A percentile compares a stretch with the other conserved stretches of the same genome.
Evolutionary conservation across 768 basidiomycete species (phyloP).

Genomic region (Termitomyces sp.): DNA sequence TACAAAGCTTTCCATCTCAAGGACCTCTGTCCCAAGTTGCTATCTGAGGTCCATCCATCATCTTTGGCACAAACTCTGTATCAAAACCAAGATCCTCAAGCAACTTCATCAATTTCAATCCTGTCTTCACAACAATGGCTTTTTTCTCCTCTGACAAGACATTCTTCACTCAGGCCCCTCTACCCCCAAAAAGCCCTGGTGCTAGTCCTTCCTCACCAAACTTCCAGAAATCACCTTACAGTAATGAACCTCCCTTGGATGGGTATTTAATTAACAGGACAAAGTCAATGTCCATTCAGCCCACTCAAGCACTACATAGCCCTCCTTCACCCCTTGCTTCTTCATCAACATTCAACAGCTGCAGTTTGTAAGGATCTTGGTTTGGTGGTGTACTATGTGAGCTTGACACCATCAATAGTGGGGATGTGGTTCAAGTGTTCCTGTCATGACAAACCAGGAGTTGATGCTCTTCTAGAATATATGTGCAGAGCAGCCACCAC

Average conservation of each 20-base stretch:
- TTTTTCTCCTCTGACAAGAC: slow-evolving; percentile 20
- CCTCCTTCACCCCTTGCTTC: slow-evolving; percentile 34
- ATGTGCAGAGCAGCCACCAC: too few species aligned
- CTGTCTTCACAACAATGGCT: slow-evolving; percentile 20
- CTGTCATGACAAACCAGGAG: too few species aligned
- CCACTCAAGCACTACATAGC: slow-evolving; percentile 38
- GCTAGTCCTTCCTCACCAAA: slow-evolving; percentile 52
- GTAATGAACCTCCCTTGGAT: slow-evolving; percentile 53
- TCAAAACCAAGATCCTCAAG: slow-evolving; percentile 26
- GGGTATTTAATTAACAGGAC: slow-evolving; percentile 73
- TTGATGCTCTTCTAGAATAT: too few species aligned
- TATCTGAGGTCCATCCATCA: slow-evolving; percentile 9
- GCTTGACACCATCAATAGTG: too few species aligned
- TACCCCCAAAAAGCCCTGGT: slow-evolving; percentile 47
- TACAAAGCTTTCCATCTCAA: slow-evolving; percentile 28
- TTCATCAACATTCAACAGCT: slow-evolving; percentile 32
- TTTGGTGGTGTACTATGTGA: too few species aligned
- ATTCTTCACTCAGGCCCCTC: slow-evolving; percentile 16
- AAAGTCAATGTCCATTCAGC: slow-evolving; percentile 76
- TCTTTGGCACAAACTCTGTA: slow-evolving; percentile 23
- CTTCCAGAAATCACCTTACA: slow-evolving; percentile 28
- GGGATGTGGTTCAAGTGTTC: too few species aligned
- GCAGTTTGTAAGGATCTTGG: too few species aligned
- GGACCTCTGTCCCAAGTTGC: slow-evolving; percentile 18
- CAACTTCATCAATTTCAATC: slow-evolving; percentile 29